Percentiles rank a stretch among this genome's conserved stretches.
Conservation (phyloP, 805 yeast species). For the Cephaloascus fragrans region DNA sequence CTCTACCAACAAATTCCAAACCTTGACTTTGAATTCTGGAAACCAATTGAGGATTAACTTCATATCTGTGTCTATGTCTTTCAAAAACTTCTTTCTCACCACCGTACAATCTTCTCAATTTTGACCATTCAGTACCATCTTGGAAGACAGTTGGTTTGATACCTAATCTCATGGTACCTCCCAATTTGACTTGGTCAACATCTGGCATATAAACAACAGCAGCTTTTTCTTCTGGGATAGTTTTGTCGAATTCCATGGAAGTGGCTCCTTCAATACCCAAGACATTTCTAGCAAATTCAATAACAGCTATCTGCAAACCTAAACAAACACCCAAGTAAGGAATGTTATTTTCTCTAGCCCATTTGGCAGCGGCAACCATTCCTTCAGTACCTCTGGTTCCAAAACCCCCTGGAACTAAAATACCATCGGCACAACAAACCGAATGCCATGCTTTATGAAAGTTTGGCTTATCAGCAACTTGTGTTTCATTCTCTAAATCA, state of each 20-base stretch:
- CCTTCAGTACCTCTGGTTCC: constrained; percentile 98
- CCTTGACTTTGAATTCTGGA: constrained; percentile 66
- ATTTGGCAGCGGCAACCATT: constrained; percentile 92
- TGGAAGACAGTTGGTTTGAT: constrained; percentile 82
- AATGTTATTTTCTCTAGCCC: constrained; percentile 93
- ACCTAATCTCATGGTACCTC: constrained; percentile 99
- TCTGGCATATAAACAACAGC: constrained; percentile 98
- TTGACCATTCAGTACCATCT: constrained; percentile 53
- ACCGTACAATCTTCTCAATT: constrained; percentile 72
- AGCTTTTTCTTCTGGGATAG: constrained; percentile 50
- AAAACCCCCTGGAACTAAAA: constrained; percentile 97
- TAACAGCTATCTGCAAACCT: constrained; percentile 95
- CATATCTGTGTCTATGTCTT: constrained; percentile 98
- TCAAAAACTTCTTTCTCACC: constrained; percentile 60
- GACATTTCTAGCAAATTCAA: constrained; percentile 81
- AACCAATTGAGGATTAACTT: constrained; percentile 82
- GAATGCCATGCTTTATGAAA: constrained; percentile 95
- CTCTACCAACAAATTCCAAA: constrained; percentile 85
- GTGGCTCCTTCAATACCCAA: constrained; percentile 60
- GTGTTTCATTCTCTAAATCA: constrained; percentile 71
- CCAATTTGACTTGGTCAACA: constrained; percentile 88
- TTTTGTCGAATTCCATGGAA: constrained; percentile 73
- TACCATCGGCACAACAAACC: constrained; percentile 91
- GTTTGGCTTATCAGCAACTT: constrained; percentile 53
- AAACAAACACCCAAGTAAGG: constrained; percentile 97